Evolutionary conservation across 495 filamentous ascomycete genomes (phyloP), one percentile per base, ranked within the genome.

Genomic region (Podospora anserina): DNA sequence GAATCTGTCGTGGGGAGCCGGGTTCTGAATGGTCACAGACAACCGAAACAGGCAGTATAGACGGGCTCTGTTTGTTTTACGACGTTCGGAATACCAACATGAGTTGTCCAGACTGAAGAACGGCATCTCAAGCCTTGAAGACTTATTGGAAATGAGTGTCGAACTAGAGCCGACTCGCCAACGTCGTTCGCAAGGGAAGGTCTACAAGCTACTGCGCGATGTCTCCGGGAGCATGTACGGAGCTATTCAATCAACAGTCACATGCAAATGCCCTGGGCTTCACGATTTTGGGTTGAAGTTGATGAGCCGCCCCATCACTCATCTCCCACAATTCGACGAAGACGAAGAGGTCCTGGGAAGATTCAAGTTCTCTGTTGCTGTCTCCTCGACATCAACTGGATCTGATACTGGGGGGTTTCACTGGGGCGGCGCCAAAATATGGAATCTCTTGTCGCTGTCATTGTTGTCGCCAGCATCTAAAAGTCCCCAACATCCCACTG

Each of bases 201-300:
- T 77, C 3, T 68, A 78, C 34, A 70, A 68, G 9, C 56, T 76
- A 16, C 68, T 80, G 23, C 69, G 75, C 18, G 71, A 69, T 1
- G 58, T 80, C 34, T 77, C 80, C 0, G 67, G 63, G n/a, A 75
- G 74, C 27, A 68, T 83, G 0, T 81, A 78, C 63, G 69, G 70
- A 2, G 78, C 78, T 18, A 63, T 83, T 3, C 64, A 66, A 56
- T 72, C 71, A 0, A 70, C 74, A 49, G 70, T 81, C 57, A 63
- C 65, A 3, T 83, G 80, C 65, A n/a, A 66, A 7, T 81, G 77
- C 61, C 62, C 73, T 18, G 28, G n/a, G 15, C 61, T 32, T 13
- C 75, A 72, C 23, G 49, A 68, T 26, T 18, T 77, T 5, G 65
- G 66, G 1, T 26, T 77, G 55, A 60, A 60, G 20, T 34, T 77